A percentile compares a stretch with the other conserved stretches of the same genome.
Conservation (phyloP, 73 alveolate genomes). For the Stentor roeselii region DNA sequence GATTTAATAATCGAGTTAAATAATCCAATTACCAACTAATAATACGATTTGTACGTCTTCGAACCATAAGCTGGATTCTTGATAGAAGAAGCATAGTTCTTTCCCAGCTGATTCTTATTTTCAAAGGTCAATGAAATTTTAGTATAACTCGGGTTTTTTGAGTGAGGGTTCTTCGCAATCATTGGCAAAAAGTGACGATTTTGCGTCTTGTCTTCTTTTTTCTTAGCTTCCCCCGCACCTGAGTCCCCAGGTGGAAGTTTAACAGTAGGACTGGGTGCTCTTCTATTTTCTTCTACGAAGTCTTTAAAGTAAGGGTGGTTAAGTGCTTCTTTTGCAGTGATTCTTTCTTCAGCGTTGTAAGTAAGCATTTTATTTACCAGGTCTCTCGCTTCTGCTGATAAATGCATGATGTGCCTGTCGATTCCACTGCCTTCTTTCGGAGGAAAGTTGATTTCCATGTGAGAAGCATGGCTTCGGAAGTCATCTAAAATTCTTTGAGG, state of each 20-base stretch:
- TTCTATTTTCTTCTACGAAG: conserved; percentile 54
- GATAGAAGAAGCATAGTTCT: not conserved
- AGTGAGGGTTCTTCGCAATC: not conserved
- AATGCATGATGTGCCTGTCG: conserved; percentile 54
- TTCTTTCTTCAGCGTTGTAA: conserved; percentile 54
- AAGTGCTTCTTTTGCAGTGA: conserved; percentile 66
- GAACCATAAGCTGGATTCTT: not conserved
- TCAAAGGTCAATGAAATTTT: not conserved
- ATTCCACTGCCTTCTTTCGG: conserved; percentile 75
- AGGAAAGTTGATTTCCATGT: conserved; percentile 78
- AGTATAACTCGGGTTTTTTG: not conserved
- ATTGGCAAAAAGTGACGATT: not conserved
- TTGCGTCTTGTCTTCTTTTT: conserved; percentile 4
- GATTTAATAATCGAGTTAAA: too few relatives aligned
- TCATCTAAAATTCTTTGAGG: conserved; percentile 76
- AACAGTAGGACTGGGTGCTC: conserved; percentile 19
- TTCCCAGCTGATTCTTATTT: not conserved
- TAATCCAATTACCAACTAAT: too few relatives aligned
- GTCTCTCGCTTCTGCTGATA: conserved; percentile 60
- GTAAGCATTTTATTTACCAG: conserved; percentile 41
- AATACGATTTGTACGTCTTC: not conserved
- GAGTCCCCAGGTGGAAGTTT: conserved; percentile 16
- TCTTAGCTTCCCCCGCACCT: conserved; percentile 27
- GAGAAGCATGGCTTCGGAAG: conserved; percentile 73
- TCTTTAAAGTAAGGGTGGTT: conserved; percentile 74